A percentile compares a stretch with the other conserved stretches of the same genome.
Conservation (phyloP, 805 yeast genomes). For the Metschnikowia noctiluminum region DNA sequence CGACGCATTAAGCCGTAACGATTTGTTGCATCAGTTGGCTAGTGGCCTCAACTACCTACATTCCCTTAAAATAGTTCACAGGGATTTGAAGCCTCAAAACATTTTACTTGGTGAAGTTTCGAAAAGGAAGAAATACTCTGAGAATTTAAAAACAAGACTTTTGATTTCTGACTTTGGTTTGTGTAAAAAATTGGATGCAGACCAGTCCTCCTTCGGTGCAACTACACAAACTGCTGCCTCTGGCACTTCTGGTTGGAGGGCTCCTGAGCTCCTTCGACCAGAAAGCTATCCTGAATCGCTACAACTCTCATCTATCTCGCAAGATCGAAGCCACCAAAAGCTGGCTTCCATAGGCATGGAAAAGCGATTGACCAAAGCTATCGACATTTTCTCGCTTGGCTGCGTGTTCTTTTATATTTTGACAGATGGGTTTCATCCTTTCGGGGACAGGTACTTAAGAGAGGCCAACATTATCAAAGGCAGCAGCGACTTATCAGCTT, state of each 20-base stretch:
- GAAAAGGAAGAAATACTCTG: slow-evolving; percentile 7
- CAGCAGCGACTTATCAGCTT: slow-evolving; percentile 47
- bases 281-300: slow-evolving; percentile 39
- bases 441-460: slow-evolving; percentile 85
- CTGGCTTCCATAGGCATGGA: slow-evolving; percentile 25
- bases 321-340: slow-evolving; percentile 9
- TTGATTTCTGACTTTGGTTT: slow-evolving; percentile 94
- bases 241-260: slow-evolving; percentile 98
- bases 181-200: slow-evolving; percentile 86
- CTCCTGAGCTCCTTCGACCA: slow-evolving; percentile 73
- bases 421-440: slow-evolving; percentile 85
- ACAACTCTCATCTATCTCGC: slow-evolving; percentile 28
- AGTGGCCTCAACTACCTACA: slow-evolving; percentile 85
- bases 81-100: slow-evolving; percentile 94
- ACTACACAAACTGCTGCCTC: slow-evolving; percentile 85
- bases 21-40: slow-evolving; percentile 70
- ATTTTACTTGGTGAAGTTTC: slow-evolving; percentile 72
- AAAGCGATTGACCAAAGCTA: slow-evolving; percentile 78
- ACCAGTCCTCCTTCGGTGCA: slow-evolving; percentile 89
- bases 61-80: slow-evolving; percentile 84
- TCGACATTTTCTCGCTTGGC: slow-evolving; percentile 92
- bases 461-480: slow-evolving; percentile 85
- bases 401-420: slow-evolving; percentile 88
- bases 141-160: slow-evolving; percentile 45
- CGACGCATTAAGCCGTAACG: slow-evolving; percentile 25